phyloP scores from a whole-genome alignment of 78 protist species.

The Polysphondylium violaceum region DNA sequence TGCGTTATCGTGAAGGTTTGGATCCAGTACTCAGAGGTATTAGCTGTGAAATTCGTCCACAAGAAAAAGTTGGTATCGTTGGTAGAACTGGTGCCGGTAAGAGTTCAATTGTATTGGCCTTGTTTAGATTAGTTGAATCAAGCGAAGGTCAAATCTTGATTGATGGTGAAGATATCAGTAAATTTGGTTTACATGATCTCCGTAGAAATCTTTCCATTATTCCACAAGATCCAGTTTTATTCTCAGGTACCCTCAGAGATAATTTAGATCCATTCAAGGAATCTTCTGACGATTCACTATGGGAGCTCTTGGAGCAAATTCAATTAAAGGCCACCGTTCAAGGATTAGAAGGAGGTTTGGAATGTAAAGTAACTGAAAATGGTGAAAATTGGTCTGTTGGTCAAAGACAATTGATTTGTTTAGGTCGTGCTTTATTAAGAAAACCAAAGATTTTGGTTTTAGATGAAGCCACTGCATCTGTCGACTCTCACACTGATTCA shows the following conservation, averaged over 20 bases:
- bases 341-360: conserved; percentile 41
- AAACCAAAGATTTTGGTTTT: conserved; percentile 78
- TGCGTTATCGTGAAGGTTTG: conserved; percentile 92
- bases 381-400: conserved; percentile 96
- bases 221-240: conserved; percentile 94
- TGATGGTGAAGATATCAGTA: conserved; percentile 85
- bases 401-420: conserved; percentile 95
- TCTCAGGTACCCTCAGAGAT: conserved; percentile 89
- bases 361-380: conserved; percentile 63
- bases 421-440: conserved; percentile 92
- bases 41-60: conserved; percentile 60
- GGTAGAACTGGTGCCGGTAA: conserved; percentile 96
- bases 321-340: conserved; percentile 62
- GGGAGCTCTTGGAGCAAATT: conserved; percentile 81
- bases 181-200: conserved; percentile 76
- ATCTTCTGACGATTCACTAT: conserved; percentile 81
- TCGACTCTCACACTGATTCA: conserved; percentile 90
- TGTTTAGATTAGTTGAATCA: conserved; percentile 84
- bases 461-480: conserved; percentile 96
- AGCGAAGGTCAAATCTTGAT: conserved; percentile 63
- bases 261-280: conserved; percentile 94
- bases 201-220: conserved; percentile 92
- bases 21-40: conserved; percentile 85
- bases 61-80: conserved; percentile 93
- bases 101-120: conserved; percentile 62